Evolutionary conservation across 176 grass and related monocot species (phyloP), one percentile per base, ranked within the genome.

Genomic region (Tillandsia leiboldiana): DNA sequence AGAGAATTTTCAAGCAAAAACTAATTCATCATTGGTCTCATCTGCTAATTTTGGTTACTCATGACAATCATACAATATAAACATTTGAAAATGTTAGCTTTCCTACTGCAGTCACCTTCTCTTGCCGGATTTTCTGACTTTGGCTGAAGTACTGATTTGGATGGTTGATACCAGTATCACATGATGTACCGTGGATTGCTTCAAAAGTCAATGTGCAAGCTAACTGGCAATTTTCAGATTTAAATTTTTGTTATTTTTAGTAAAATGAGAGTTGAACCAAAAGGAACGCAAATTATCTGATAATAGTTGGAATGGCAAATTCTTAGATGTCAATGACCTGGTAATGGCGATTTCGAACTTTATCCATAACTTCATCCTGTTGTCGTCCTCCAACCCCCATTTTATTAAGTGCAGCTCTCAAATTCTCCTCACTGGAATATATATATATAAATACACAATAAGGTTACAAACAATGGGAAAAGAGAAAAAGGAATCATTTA

Each of bases 171-270:
- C 94, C 94, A 24, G 74, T 84, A 72, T 93, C 94, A 73, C 89
- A 99, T 10, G 94, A 84, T 72, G 91, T 54, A 70, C 68, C 82
- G 17, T 99, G 89, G 65, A 84, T 82, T 68, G 87, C 75, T 74
- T 99, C 94, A 23, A 99, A 99, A 29, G 94, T 90, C 77, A 99
- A 82, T 17, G 94, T 99, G 82, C 94, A 99, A 78, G 89, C 94
- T 67, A 99, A 58, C 94, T 99, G 89, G 26, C 28, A 79, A 50
- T 69, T 81, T 79, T 76, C 59, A 79, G 75, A 75, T 62, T 26
- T 1, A 72, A 53, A 14, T 18, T 64, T 64, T 64, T n/a, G 33
- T 18, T 48, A 68, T 68, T 48, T 69, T 17, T 69, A 12, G 9
- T 42, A 42, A 69, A 69, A 69, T 49, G 10, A 12, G 50, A 57